Percentiles rank a stretch among this genome's conserved stretches.
phyloP scores from a whole-genome alignment of 805 yeast species.

The Candida easanensis region DNA sequence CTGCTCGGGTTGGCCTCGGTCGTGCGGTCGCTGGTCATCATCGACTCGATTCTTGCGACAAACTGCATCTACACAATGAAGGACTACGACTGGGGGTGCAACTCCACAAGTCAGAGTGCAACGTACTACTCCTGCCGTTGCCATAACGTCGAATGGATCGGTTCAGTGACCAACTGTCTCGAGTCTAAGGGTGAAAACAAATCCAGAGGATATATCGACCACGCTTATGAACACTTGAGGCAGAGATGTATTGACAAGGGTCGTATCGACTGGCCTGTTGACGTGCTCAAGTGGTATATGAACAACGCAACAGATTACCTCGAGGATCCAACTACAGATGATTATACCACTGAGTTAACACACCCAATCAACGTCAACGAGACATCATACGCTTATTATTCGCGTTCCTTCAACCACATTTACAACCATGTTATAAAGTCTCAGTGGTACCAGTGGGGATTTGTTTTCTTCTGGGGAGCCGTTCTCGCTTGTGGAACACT shows the following conservation, averaged over 20 bases:
- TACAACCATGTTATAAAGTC: slow-evolving; percentile 36
- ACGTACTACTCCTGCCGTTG: slow-evolving; percentile 40
- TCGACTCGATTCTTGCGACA: slow-evolving; percentile 39
- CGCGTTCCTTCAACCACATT: slow-evolving; percentile 34
- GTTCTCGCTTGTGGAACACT: slow-evolving; percentile 32
- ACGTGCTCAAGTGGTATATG: slow-evolving; percentile 32
- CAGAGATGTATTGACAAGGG: slow-evolving; percentile 36
- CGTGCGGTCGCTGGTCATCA: slow-evolving; percentile 19
- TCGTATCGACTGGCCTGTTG: slow-evolving; percentile 31
- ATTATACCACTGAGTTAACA: slow-evolving; percentile 23
- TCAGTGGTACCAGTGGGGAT: slow-evolving; percentile 46
- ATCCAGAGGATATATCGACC: slow-evolving; percentile 29
- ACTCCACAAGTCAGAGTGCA: slow-evolving; percentile 32
- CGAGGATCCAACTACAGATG: slow-evolving; percentile 28
- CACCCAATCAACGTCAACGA: slow-evolving; percentile 34
- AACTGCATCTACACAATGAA: slow-evolving; percentile 40
- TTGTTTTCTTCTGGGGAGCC: slow-evolving; percentile 39
- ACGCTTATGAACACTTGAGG: slow-evolving; percentile 39
- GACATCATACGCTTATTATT: slow-evolving; percentile 33
- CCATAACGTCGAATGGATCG: slow-evolving; percentile 41
- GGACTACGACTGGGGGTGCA: slow-evolving; percentile 43
- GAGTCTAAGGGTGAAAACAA: slow-evolving; percentile 28
- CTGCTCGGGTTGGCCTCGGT: slow-evolving; percentile 1
- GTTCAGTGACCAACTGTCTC: slow-evolving; percentile 43
- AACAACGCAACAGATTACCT: slow-evolving; percentile 35